Conservation (phyloP, 805 yeast species). For the Candida ficus region DNA sequence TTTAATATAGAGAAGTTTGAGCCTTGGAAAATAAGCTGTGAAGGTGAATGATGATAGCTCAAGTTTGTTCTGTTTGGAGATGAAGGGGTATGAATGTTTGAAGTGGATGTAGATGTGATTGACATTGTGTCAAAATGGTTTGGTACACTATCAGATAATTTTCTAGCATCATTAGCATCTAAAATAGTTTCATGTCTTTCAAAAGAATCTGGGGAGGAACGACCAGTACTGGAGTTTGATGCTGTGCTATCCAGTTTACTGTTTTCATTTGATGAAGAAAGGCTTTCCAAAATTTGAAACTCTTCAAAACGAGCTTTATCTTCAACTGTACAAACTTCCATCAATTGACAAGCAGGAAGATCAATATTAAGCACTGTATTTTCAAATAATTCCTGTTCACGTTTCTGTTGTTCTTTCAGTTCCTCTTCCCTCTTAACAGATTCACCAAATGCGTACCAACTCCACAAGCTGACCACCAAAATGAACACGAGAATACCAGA, state of each 20-base stretch:
- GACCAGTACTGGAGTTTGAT: background rate
- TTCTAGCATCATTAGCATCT: constrained; percentile 10
- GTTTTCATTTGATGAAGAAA: no score
- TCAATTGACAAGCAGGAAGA: background rate
- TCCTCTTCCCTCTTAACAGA: background rate
- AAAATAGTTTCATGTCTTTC: constrained; percentile 17
- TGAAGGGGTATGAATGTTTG: background rate
- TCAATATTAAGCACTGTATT: background rate
- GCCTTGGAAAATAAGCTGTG: constrained; percentile 1
- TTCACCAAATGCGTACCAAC: background rate
- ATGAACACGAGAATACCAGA: background rate
- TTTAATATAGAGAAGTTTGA: background rate
- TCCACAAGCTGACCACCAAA: background rate
- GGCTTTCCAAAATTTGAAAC: constrained; percentile 7
- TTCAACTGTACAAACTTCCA: constrained; percentile 4
- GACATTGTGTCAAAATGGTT: background rate
- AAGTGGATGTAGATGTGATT: constrained; percentile 4
- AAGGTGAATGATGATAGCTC: background rate
- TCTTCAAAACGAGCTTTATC: constrained; percentile 9
- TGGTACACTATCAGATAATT: constrained; percentile 4
- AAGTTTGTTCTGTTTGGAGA: background rate
- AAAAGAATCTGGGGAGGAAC: constrained; percentile 15
- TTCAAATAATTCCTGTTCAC: background rate
- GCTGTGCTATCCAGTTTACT: no score
- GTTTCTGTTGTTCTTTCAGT: background rate